These are phyloP conservation scores for Debaryomyces singareniensis DNA, from an alignment of 1,139 yeast species.

Conservation along the genomic window DNA sequence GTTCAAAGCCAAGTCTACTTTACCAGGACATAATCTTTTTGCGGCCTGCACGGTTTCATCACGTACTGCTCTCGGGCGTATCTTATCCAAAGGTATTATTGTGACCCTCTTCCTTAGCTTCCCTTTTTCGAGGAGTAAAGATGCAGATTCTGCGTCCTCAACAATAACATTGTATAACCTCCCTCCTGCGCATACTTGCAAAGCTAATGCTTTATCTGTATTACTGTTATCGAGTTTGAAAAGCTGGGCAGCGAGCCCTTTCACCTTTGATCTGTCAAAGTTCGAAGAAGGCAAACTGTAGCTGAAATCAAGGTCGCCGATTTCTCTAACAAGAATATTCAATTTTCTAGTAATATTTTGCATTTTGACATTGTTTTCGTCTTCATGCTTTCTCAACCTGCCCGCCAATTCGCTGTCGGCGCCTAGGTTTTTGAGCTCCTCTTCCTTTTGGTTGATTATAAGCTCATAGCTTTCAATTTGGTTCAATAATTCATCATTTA, in stretches of 20 bases:
- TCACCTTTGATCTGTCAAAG: conserved; percentile 59
- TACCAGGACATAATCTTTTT: conserved; percentile 65
- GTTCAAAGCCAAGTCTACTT: conserved; percentile 82
- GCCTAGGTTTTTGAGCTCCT: conserved; percentile 48
- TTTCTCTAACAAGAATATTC: conserved; percentile 54
- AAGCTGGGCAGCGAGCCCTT: conserved; percentile 87
- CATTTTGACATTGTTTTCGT: conserved; percentile 19
- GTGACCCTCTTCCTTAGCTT: conserved; percentile 78
- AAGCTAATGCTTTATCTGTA: conserved; percentile 65
- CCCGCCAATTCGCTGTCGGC: conserved; percentile 47
- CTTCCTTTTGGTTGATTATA: conserved; percentile 34
- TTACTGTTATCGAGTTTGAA: conserved; percentile 59
- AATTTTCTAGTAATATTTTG: conserved; percentile 40
- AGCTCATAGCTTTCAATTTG: conserved; percentile 40
- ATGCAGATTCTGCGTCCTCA: conserved; percentile 78
- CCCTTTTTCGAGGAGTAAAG: conserved; percentile 75
- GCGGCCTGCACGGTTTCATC: conserved; percentile 48
- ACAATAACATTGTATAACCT: conserved; percentile 86
- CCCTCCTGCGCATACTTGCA: conserved; percentile 94
- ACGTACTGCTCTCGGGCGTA: conserved; percentile 50
- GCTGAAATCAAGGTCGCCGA: conserved; percentile 71
- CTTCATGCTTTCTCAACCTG: conserved; percentile 41
- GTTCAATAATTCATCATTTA: conserved; percentile 35
- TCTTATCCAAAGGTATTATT: conserved; percentile 86
- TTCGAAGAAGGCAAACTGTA: conserved; percentile 59